Evolutionary conservation across 140 eudicot species (phyloP), one percentile per base, ranked within the genome.

Genomic region (Erigeron philadelphicus): DNA sequence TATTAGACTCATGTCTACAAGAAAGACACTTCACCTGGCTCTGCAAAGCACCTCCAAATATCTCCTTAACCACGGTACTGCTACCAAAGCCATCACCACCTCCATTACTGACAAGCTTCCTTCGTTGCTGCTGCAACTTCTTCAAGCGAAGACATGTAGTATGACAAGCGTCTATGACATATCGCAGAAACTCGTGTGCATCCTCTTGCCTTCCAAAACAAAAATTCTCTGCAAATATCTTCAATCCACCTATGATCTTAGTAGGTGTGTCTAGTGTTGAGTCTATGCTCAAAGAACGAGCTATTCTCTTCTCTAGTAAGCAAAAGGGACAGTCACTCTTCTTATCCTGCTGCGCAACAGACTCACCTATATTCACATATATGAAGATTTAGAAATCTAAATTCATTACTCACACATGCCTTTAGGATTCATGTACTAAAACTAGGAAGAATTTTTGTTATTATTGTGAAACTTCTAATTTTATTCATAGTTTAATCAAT

Each of bases 1-100:
- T 94, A 75, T 89, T 94, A 6, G 99, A 94, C 71, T 89, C 97
- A 13, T 84, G 70, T 47, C 90, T 95, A 76, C 99, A 94, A 8
- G 86, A 79, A 68, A 89, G 86, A 78, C 99, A 94, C 84, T 87
- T 89, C 65, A 94, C 95, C 79, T 94, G 99, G 70, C 97, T 94
- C 87, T 87, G 96, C 75, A 94, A 65, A 76, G 94, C 88, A 19
- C 99, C 99, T 59, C 99, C 99, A 73, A 94, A 94, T 45, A 94
- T 94, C 79, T 94, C 97, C 88, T 87, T 87, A 61, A 94, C 91
- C 19, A 94, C 85, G 0, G 94, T 79, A 79, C 75, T 16, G 47
- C 82, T 81, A 50, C 69, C 60, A 16, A 67, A 60, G 38, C 74
- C 74, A 75, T 85, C 87, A 23, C 78, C 85, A 35, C 76, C 80